Percentiles rank a stretch among this genome's conserved stretches.
These are phyloP conservation scores for Triticum turgidum DNA, from an alignment of 176 grass and related monocot genomes.

Conservation along the genomic window DNA sequence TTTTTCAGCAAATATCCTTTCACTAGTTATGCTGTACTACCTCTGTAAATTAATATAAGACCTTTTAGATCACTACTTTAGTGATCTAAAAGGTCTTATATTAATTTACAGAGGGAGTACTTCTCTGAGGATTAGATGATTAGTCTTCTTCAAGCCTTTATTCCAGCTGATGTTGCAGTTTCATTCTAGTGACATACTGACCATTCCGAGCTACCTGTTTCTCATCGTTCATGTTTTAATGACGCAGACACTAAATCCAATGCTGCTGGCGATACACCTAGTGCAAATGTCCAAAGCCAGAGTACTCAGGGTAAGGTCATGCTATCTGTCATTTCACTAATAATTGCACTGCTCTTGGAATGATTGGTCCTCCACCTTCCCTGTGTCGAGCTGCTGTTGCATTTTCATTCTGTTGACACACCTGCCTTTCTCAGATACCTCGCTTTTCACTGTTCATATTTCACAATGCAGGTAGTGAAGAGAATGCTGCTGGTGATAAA, in stretches of 20 bases:
- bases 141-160: slow-evolving; percentile 7
- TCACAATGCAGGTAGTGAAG: slow-evolving; percentile 7
- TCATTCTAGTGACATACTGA: not conserved
- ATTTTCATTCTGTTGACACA: not conserved
- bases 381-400: not conserved
- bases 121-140: not conserved
- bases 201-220: slow-evolving; percentile 19
- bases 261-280: not conserved
- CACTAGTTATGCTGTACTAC: not conserved
- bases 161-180: not conserved
- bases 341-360: not conserved
- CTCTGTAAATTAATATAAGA: too few species aligned
- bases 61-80: too few species aligned
- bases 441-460: slow-evolving; percentile 2
- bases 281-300: slow-evolving; percentile 5
- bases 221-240: slow-evolving; percentile 9
- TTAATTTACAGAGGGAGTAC: too few species aligned
- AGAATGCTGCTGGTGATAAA: not conserved
- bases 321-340: not conserved
- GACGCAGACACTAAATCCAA: slow-evolving; percentile 12
- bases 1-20: not conserved
- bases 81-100: too few species aligned
- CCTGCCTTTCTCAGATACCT: not conserved
- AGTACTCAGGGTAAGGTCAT: not conserved
- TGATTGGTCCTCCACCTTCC: not conserved